Conservation (phyloP, 371 early-diverging fungal species). For the Mucor circinelloides region DNA sequence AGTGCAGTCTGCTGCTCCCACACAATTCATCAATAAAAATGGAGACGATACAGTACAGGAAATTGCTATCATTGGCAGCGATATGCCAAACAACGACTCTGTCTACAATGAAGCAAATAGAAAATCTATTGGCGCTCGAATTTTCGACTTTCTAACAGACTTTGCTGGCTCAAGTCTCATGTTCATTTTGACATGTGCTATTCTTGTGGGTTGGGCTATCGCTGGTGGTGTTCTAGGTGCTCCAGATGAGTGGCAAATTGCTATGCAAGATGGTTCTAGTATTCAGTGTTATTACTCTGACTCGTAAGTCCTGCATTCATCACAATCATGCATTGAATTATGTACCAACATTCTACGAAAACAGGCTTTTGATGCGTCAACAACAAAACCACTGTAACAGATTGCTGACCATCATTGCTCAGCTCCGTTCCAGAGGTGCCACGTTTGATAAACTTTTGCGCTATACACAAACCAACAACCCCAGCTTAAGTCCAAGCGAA, state of each 20-base stretch:
- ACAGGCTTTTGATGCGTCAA: constrained; percentile 28
- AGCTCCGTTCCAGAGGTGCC: constrained; percentile 12
- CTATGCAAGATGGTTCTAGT: constrained; percentile 25
- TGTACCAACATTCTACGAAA: neutral
- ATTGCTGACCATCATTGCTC: constrained; percentile 14
- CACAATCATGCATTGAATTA: neutral
- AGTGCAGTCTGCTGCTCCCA: constrained; percentile 20
- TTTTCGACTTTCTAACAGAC: constrained; percentile 14
- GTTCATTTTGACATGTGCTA: constrained; percentile 10
- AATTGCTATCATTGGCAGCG: neutral
- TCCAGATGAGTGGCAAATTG: constrained; percentile 27
- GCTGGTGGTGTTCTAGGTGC: constrained; percentile 15
- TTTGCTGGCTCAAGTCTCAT: constrained; percentile 18
- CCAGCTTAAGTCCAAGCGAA: neutral
- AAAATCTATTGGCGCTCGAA: constrained; percentile 1
- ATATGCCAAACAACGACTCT: neutral
- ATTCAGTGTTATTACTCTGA: constrained; percentile 30
- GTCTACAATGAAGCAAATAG: constrained; percentile 1
- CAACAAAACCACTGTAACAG: constrained; percentile 16
- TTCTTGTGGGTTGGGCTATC: constrained; percentile 20
- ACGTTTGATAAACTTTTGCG: constrained; percentile 9
- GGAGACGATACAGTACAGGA: neutral
- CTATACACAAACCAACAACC: neutral
- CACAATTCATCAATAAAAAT: constrained; percentile 10
- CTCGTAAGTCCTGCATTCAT: neutral